Conservation (phyloP, 306 rosid species). For the Trifolium dubium region DNA sequence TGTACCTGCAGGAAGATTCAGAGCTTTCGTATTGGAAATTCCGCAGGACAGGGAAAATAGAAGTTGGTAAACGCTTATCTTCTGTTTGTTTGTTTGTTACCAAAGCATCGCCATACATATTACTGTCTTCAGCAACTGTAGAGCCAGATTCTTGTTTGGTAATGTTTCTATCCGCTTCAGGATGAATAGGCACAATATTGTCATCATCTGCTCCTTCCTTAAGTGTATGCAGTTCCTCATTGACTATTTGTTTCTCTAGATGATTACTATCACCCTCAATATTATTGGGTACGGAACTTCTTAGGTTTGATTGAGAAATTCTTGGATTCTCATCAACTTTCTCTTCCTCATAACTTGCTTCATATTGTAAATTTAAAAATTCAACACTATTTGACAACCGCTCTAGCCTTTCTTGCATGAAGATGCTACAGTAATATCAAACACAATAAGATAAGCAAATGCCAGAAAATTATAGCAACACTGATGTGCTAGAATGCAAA, state of each 20-base stretch:
- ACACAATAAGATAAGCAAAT: slow-evolving; percentile 44
- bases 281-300: slow-evolving; percentile 44
- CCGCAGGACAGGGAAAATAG: slow-evolving; percentile 86
- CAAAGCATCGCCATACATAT: slow-evolving; percentile 60
- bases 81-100: slow-evolving; percentile 64
- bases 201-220: slow-evolving; percentile 41
- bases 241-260: slow-evolving; percentile 48
- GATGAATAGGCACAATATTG: slow-evolving; percentile 48
- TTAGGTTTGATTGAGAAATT: slow-evolving; percentile 50
- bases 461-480: slow-evolving; percentile 19
- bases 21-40: slow-evolving; percentile 94
- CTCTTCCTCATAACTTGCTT: slow-evolving; percentile 54
- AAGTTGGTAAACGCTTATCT: slow-evolving; percentile 78
- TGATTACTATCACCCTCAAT: slow-evolving; percentile 45
- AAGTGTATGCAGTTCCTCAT: slow-evolving; percentile 49
- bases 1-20: slow-evolving; percentile 94
- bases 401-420: slow-evolving; percentile 94
- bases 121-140: slow-evolving; percentile 58
- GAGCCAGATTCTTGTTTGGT: slow-evolving; percentile 54
- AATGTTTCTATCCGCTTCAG: slow-evolving; percentile 49
- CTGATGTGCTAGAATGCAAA: slow-evolving; percentile 28
- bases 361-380: slow-evolving; percentile 65
- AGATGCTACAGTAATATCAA: slow-evolving; percentile 72
- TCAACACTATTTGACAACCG: slow-evolving; percentile 71
- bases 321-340: slow-evolving; percentile 44